Evolutionary conservation across 306 rosid genomes (phyloP).

Genomic region (cucumber (Cucumis sativus)): Cucumber_9930_V3 NC_026660.2:12002001-12002500

Average conservation of each 20-base stretch:
- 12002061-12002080: slow-evolving; percentile 45
- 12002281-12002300: slow-evolving; percentile 39
- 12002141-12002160: no score
- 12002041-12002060: slow-evolving; percentile 18
- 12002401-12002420: no score
- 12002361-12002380: slow-evolving; percentile 21
- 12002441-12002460: no score
- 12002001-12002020: slow-evolving; percentile 68
- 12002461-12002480: no score
- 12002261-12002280: neutral
- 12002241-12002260: neutral
- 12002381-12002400: slow-evolving; percentile 17
- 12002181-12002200: no score
- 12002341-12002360: slow-evolving; percentile 14
- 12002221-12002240: neutral
- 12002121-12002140: no score
- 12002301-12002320: slow-evolving; percentile 44
- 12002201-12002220: neutral
- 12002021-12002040: slow-evolving; percentile 35
- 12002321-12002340: slow-evolving; percentile 27
- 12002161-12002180: no score
- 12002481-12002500: no score
- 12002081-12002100: slow-evolving; percentile 27
- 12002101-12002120: no score
- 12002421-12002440: no score